A percentile compares a stretch with the other conserved stretches of the same genome.
phyloP scores from a whole-genome alignment of 257 asterid genomes.

The Salvia miltiorrhiza region DNA sequence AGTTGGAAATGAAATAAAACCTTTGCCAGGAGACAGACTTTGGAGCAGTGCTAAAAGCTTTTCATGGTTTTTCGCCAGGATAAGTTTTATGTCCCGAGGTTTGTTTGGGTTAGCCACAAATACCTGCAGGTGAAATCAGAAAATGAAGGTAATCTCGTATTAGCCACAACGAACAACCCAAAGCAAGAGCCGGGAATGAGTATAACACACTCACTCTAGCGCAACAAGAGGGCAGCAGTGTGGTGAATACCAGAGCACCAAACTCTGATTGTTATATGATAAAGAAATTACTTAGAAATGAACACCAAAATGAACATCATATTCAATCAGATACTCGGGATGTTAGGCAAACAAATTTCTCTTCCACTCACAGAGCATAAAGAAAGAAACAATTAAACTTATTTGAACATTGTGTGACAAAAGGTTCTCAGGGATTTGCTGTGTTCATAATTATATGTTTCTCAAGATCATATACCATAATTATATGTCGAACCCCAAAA shows the following conservation, averaged over 20 bases:
- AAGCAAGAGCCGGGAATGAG: slow-evolving; percentile 14
- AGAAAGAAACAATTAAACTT: background rate
- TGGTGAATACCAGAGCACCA: background rate
- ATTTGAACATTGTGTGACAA: background rate
- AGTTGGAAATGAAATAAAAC: slow-evolving; percentile 27
- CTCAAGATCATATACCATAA: background rate
- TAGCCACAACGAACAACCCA: background rate
- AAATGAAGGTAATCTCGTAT: slow-evolving; percentile 9
- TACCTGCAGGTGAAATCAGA: slow-evolving; percentile 46
- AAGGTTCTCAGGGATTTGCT: background rate
- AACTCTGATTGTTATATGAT: background rate
- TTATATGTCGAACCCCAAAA: background rate
- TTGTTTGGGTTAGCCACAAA: slow-evolving; percentile 98
- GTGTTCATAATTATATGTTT: too few relatives aligned
- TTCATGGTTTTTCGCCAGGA: slow-evolving; percentile 82
- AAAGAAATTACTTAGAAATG: background rate
- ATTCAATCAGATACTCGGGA: background rate
- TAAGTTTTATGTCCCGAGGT: slow-evolving; percentile 83
- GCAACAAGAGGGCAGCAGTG: background rate
- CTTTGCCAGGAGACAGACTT: slow-evolving; percentile 79
- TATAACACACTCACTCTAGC: slow-evolving; percentile 1
- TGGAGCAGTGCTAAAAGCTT: slow-evolving; percentile 66
- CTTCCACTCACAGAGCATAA: background rate
- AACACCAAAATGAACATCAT: background rate
- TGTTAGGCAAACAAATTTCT: background rate